These are phyloP conservation scores for Blechomonas ayalai DNA, from an alignment of 208 protist species.

Conservation along the genomic window DNA sequence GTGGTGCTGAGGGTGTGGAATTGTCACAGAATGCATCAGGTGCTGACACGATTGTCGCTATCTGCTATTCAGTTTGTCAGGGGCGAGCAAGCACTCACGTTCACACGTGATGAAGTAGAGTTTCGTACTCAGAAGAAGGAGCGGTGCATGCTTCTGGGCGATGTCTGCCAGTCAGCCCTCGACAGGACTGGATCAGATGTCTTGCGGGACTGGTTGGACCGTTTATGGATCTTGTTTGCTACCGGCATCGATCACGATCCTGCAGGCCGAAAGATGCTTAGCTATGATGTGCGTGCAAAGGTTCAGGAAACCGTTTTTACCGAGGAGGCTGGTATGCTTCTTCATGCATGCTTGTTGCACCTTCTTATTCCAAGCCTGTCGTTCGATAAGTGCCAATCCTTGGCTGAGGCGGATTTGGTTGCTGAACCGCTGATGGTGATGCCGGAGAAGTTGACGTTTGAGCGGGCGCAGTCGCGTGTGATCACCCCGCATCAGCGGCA, in stretches of 20 bases:
- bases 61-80: constrained; percentile 47
- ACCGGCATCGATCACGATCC: constrained; percentile 55
- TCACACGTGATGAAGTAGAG: constrained; percentile 30
- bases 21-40: constrained; percentile 53
- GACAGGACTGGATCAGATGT: constrained; percentile 14
- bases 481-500: constrained; percentile 18
- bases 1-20: constrained; percentile 54
- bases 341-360: constrained; percentile 44
- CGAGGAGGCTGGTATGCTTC: constrained; percentile 27
- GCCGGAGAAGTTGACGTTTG: constrained; percentile 1
- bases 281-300: constrained; percentile 50
- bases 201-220: constrained; percentile 48
- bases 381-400: constrained; percentile 31
- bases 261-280: constrained; percentile 24
- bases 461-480: constrained; percentile 6
- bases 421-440: constrained; percentile 3
- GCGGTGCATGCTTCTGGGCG: constrained; percentile 27
- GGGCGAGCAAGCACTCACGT: constrained; percentile 25
- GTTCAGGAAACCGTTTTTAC: constrained; percentile 49
- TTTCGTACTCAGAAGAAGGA: constrained; percentile 43
- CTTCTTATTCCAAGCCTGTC: constrained; percentile 49
- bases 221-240: constrained; percentile 58
- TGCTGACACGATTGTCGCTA: constrained; percentile 45
- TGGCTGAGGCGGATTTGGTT: constrained; percentile 31
- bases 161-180: constrained; percentile 25